Evolutionary conservation across 345 rosid genomes (phyloP).

Genomic region (Draba incana): DNA sequence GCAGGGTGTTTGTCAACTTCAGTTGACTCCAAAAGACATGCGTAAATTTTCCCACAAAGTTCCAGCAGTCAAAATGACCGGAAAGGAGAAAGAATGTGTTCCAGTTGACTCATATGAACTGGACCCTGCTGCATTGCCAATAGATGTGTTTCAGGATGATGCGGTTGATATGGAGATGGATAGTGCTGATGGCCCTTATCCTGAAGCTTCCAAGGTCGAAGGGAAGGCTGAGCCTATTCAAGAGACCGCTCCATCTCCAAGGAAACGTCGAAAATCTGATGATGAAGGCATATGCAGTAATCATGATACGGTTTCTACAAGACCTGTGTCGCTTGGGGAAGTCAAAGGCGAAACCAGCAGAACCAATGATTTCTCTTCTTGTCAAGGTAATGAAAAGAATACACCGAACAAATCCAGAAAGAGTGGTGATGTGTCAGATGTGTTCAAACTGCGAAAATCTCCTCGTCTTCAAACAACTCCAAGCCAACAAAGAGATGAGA

Average conservation of each 20-base stretch:
- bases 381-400: conserved; percentile 37
- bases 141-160: conserved; percentile 32
- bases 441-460: conserved; percentile 36
- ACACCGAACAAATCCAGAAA: conserved; percentile 16
- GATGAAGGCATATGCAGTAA: conserved; percentile 14
- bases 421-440: conserved; percentile 16
- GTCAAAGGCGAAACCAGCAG: conserved; percentile 14
- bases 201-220: conserved; percentile 30
- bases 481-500: conserved; percentile 28
- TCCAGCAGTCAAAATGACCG: conserved; percentile 68
- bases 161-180: conserved; percentile 27
- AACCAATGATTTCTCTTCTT: conserved; percentile 25
- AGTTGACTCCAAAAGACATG: conserved; percentile 37
- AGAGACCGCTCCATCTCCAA: conserved; percentile 34
- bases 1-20: conserved; percentile 17
- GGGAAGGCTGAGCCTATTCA: conserved; percentile 20
- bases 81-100: conserved; percentile 64
- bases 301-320: too few relatives aligned
- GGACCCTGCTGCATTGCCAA: conserved; percentile 72
- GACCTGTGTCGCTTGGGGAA: conserved; percentile 8
- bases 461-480: conserved; percentile 31
- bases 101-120: conserved; percentile 70
- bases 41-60: conserved; percentile 77
- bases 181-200: conserved; percentile 14
- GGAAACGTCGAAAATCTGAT: conserved; percentile 39